A percentile compares a stretch with the other conserved stretches of the same genome.
Evolutionary conservation across 1,139 yeast genomes (phyloP).

Genomic region (Pneumocystis wakefieldiae): DNA sequence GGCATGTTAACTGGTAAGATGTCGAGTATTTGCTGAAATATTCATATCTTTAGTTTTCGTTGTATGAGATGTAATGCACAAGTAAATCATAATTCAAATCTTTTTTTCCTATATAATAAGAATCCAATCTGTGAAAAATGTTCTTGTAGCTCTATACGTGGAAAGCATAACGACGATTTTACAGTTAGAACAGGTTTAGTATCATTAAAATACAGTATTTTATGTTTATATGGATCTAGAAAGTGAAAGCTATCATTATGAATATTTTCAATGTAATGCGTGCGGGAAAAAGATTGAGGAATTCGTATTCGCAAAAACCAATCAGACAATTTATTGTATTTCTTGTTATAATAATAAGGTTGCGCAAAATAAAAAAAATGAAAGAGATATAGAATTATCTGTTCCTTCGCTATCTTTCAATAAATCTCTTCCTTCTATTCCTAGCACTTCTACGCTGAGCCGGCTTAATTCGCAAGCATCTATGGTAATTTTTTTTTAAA

Average conservation of each 20-base stretch:
- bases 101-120: slow-evolving; percentile 84
- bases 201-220: background rate
- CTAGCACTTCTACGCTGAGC: background rate
- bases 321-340: slow-evolving; percentile 89
- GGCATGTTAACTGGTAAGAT: slow-evolving; percentile 70
- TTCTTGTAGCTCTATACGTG: slow-evolving; percentile 79
- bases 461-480: background rate
- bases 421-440: background rate
- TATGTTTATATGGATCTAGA: slow-evolving; percentile 27
- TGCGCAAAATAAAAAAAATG: slow-evolving; percentile 32
- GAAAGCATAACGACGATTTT: slow-evolving; percentile 78
- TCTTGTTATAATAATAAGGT: slow-evolving; percentile 74
- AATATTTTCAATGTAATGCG: slow-evolving; percentile 79
- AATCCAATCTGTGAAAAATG: slow-evolving; percentile 81
- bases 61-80: slow-evolving; percentile 71
- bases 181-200: slow-evolving; percentile 57
- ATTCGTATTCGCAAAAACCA: slow-evolving; percentile 79
- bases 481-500: background rate
- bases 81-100: slow-evolving; percentile 75
- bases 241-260: slow-evolving; percentile 81
- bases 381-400: background rate
- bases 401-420: background rate
- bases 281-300: slow-evolving; percentile 84
- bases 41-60: slow-evolving; percentile 33
- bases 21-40: background rate